Percentiles rank a stretch among this genome's conserved stretches.
Conservation (phyloP, 2,329 filamentous ascomycete species). For the Microcyclosporella mali region DNA sequence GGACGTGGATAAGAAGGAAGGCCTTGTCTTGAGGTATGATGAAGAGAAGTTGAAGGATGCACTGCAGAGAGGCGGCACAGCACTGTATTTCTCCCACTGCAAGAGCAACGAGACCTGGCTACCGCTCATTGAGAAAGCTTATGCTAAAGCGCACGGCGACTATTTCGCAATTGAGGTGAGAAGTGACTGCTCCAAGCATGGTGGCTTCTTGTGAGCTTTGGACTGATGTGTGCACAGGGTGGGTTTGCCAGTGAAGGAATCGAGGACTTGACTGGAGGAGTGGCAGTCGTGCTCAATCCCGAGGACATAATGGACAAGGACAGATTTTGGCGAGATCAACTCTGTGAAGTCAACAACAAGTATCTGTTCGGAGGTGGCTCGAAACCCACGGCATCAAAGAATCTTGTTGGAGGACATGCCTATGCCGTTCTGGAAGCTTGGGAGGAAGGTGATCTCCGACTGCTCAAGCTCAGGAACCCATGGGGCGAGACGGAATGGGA, state of each 20-base stretch:
- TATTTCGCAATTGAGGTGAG: conserved; percentile 62
- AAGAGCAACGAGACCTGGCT: conserved; percentile 77
- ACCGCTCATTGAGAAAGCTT: conserved; percentile 73
- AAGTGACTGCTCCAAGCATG: too few species aligned
- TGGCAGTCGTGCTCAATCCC: conserved; percentile 62
- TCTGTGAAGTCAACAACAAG: conserved; percentile 72
- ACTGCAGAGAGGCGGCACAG: conserved; percentile 70
- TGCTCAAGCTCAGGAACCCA: conserved; percentile 59
- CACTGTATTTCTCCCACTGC: conserved; percentile 72
- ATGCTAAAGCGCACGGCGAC: conserved; percentile 77
- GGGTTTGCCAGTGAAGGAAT: conserved; percentile 62
- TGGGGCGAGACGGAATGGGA: conserved; percentile 80
- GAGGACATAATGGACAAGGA: conserved; percentile 72
- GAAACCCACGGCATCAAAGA: conserved; percentile 34
- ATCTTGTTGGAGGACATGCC: conserved; percentile 54
- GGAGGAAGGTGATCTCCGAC: conserved; percentile 36
- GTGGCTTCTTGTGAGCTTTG: background rate
- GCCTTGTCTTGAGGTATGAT: conserved; percentile 36
- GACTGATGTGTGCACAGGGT: conserved; percentile 50
- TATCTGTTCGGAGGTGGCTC: conserved; percentile 69
- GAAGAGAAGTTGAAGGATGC: conserved; percentile 37
- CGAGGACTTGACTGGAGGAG: conserved; percentile 54
- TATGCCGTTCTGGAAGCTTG: conserved; percentile 54
- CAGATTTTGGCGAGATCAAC: conserved; percentile 74
- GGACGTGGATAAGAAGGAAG: conserved; percentile 23